phyloP scores from a whole-genome alignment of 768 basidiomycete species.

The Cyclocybe cylindracea region DNA sequence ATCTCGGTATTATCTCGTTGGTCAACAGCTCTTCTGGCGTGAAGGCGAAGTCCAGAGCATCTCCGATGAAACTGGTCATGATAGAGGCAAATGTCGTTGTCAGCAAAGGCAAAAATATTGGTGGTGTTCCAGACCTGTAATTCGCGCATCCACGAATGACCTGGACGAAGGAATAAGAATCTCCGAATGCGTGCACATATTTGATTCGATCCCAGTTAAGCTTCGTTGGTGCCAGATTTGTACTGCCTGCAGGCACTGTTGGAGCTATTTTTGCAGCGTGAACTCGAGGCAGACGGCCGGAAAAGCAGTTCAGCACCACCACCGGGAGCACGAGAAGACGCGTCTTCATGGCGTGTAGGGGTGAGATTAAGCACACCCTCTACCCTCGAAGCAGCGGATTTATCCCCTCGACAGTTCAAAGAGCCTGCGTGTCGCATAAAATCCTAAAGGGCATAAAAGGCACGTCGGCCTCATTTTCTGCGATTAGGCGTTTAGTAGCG shows the following conservation, averaged over 20 bases:
- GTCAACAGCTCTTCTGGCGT: slow-evolving; percentile 40
- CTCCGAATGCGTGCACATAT: slow-evolving; percentile 55
- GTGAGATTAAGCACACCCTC: too few species aligned
- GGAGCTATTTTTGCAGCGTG: too few species aligned
- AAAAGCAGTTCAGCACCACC: not conserved
- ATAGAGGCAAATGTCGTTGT: not conserved
- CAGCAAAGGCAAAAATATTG: not conserved
- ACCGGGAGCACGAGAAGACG: too few species aligned
- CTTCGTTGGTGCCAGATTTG: not conserved
- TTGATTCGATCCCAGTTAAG: slow-evolving; percentile 46
- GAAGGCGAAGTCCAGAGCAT: slow-evolving; percentile 41
- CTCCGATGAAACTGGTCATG: slow-evolving; percentile 48
- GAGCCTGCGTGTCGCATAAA: too few species aligned
- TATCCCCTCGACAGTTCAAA: too few species aligned
- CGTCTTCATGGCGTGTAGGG: too few species aligned
- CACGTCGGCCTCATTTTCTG: too few species aligned
- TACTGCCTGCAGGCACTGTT: too few species aligned
- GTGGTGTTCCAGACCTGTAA: slow-evolving; percentile 38
- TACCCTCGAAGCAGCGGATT: too few species aligned
- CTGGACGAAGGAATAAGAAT: slow-evolving; percentile 56
- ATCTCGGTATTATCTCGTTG: slow-evolving; percentile 45
- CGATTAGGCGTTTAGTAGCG: too few species aligned
- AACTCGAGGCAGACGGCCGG: too few species aligned
- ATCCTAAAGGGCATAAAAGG: too few species aligned
- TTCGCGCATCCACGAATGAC: slow-evolving; percentile 49